Base-by-base conservation (phyloP, 441 rosid species). In the Croton setiger region DNA sequence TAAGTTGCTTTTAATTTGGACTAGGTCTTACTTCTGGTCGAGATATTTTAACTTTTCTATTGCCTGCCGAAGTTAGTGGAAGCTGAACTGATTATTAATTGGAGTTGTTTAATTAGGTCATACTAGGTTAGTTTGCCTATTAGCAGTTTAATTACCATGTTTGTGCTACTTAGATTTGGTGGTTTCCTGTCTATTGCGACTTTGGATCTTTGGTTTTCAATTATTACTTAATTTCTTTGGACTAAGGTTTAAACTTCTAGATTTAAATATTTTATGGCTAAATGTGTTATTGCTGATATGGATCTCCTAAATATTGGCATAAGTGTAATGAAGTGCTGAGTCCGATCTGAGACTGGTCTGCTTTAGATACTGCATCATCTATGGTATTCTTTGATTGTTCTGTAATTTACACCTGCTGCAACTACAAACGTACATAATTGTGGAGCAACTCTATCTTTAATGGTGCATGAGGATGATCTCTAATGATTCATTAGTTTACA, bases 211-310 rank as follows among this genome's bases (percentile, higher is more conserved):
- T 20, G 21, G 2, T 4, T 51, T 41, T 17, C 33, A 54, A n/a
- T 39, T 39, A 10, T 27, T 12, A 56, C 13, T 11, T 21, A 20
- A 10, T 55, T 43, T 37, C 17, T 45, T 53, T 37, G 27, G 57
- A 39, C 37, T 44, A n/a, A 5, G 49, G 35, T 69, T 65, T 58
- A 65, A 72, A 65, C 58, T 65, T 54, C 39, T 58, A 31, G 31
- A 54, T 23, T 54, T 23, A 52, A 18, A 11, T 54, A 21, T 23
- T 20, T 52, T 18, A 20, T 52, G 13, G 31, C 20, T 52, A 21
- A 15, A 21, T 54, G 59, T 23, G 33, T 21, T 21, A 54, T 23
- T 9, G 13, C 5, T 55, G 17, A 54, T 23, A 1, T 0, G 39
- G 31, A 56, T 56, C 18, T 37, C 44, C 63, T 69, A 60, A 49